Conservation (phyloP, 306 rosid species). For the Cicer bijugum region DNA sequence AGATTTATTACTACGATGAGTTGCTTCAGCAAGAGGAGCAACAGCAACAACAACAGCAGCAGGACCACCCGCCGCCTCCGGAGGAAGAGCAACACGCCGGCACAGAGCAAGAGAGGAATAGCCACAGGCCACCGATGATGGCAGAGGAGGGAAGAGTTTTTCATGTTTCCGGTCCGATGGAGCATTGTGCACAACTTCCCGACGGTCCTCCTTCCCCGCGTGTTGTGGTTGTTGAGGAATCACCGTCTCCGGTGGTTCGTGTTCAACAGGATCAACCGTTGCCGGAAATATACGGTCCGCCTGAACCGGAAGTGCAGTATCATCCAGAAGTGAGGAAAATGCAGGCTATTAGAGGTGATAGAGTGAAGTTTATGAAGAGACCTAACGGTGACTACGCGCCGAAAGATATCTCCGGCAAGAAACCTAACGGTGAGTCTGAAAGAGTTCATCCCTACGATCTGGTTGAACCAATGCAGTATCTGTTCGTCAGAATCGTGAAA, state of each 20-base stretch:
- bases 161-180: conserved; percentile 52
- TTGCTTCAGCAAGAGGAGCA: conserved; percentile 50
- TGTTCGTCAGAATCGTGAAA: conserved; percentile 73
- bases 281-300: conserved; percentile 48
- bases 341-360: conserved; percentile 65
- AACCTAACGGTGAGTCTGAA: conserved; percentile 45
- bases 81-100: conserved; percentile 36
- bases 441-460: conserved; percentile 75
- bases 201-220: conserved; percentile 57
- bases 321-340: conserved; percentile 68
- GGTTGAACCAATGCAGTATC: conserved; percentile 91
- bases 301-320: conserved; percentile 48
- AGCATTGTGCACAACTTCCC: conserved; percentile 35
- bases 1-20: conserved; percentile 71
- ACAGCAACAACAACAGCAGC: background rate
- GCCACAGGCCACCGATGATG: conserved; percentile 31
- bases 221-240: conserved; percentile 60
- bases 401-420: conserved; percentile 58
- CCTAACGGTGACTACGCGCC: conserved; percentile 75
- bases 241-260: conserved; percentile 64
- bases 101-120: conserved; percentile 51
- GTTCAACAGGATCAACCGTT: conserved; percentile 51
- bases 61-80: background rate
- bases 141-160: conserved; percentile 62
- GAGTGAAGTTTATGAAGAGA: conserved; percentile 61